Base-by-base conservation (phyloP, 2,329 filamentous ascomycete genomes). In the Trichoderma atroviride region DNA sequence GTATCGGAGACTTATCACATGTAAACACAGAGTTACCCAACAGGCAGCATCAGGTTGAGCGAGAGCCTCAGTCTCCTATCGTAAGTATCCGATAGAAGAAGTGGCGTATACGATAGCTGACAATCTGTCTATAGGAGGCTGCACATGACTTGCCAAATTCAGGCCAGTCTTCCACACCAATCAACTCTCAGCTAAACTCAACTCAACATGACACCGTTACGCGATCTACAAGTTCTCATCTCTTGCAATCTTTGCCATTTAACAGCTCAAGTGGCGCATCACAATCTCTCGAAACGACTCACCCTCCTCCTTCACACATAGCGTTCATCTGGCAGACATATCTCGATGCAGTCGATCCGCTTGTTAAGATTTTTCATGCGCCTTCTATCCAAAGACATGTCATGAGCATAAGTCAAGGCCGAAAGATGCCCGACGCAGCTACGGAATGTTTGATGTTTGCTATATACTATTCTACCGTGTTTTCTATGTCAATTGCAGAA, bases 341-440 rank as follows among this genome's bases (percentile, higher is more conserved):
- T 62, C 63, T 73, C 14, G 69, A 70, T 22, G 69, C 62, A 4
- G 63, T 73, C 6, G 62, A 73, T 37, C 71, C 71, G 4, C 57
- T 73, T 14, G 24, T 73, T 19, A 72, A 72, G 43, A 31, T 72
- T 5, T 69, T 72, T 24, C 72, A 73, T 52, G 9, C 69, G 29
- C 71, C 72, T 11, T 63, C 68, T 13, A 56, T 62, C 2, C 64
- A 72, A 57, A 63, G 37, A 37, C 50, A n/a, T 24, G 50, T 73
- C 7, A 64, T 59, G 50, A 33, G 43, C 3, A 57, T 69, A 22
- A 33, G 47, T 5, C 60, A 58, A 24, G 27, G 33, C 16, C 64
- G 43, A 50, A 33, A 65, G 16, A 40, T 53, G 7, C 22, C 64
- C 24, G 71, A 72, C 13, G 19, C 53, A 10, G 2, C 35, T 5